A percentile compares a stretch with the other conserved stretches of the same genome.
These are phyloP conservation scores for Cytospora chrysosperma DNA, from an alignment of 2,329 filamentous ascomycete genomes.

Conservation along the genomic window DNA sequence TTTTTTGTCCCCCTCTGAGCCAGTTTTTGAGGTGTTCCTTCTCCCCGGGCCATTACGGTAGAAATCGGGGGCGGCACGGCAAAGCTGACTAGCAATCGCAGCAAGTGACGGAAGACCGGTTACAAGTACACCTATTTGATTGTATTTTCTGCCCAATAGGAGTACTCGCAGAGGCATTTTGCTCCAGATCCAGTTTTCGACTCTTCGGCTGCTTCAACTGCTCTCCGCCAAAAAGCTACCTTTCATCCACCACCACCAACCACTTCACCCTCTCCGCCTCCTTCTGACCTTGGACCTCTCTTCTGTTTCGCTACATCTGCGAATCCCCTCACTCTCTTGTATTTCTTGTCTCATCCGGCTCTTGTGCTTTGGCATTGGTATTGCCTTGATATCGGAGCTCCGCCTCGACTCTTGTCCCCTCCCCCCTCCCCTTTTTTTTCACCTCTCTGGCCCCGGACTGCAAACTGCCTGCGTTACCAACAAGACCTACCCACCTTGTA, in stretches of 20 bases:
- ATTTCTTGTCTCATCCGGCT: background rate
- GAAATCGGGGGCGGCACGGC: slow-evolving; percentile 1
- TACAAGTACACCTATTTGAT: background rate
- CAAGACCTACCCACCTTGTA: background rate
- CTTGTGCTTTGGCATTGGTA: background rate
- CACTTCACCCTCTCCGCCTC: background rate
- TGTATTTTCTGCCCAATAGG: slow-evolving; percentile 6
- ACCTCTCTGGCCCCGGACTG: background rate
- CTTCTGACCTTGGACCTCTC: background rate
- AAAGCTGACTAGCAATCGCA: slow-evolving; percentile 2
- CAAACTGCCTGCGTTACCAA: background rate
- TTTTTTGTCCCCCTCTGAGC: background rate
- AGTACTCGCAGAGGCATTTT: slow-evolving; percentile 9
- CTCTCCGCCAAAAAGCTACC: background rate
- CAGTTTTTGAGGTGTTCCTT: background rate
- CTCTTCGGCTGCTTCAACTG: background rate
- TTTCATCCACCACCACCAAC: background rate
- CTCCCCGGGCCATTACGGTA: background rate
- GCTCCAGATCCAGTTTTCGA: slow-evolving; percentile 10
- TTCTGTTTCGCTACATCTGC: background rate
- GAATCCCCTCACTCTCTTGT: background rate
- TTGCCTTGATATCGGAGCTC: background rate
- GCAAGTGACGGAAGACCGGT: background rate
- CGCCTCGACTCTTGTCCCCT: too few species aligned
- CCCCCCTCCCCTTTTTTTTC: background rate